A percentile compares a stretch with the other conserved stretches of the same genome.
These are phyloP conservation scores for Salicornia ramosissima DNA, from an alignment of 148 eudicot genomes.

Conservation along the genomic window DNA sequence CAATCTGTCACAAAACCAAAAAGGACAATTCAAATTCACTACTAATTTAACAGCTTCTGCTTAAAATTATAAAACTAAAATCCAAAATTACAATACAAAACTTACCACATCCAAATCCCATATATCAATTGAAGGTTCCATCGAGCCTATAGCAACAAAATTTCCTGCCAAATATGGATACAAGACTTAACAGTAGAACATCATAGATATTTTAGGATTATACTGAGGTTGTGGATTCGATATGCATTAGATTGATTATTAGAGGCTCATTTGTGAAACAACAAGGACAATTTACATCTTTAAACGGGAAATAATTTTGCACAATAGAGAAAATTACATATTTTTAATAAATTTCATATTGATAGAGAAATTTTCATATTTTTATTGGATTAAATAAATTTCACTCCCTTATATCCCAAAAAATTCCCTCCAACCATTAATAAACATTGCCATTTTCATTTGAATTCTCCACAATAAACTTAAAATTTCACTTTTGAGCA, in stretches of 20 bases:
- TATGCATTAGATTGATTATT: not conserved
- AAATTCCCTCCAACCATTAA: no score
- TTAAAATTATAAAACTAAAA: not conserved
- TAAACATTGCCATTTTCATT: no score
- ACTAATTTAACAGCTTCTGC: slow-evolving; percentile 11
- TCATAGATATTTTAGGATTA: not conserved
- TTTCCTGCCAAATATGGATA: slow-evolving; percentile 49
- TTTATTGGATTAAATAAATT: no score
- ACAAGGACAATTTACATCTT: not conserved
- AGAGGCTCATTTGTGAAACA: not conserved
- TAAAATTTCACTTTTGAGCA: no score
- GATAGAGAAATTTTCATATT: no score
- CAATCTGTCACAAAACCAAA: slow-evolving; percentile 46
- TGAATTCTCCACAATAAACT: no score
- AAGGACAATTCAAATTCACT: not conserved
- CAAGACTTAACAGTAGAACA: not conserved
- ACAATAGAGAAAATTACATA: no score
- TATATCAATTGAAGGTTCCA: slow-evolving; percentile 93
- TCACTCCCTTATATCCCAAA: no score
- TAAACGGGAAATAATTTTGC: no score
- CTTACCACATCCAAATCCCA: slow-evolving; percentile 94
- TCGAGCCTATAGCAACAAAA: slow-evolving; percentile 86
- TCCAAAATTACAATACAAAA: slow-evolving; percentile 1
- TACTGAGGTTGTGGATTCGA: not conserved
- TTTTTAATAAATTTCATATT: no score